phyloP scores from a whole-genome alignment of 2,329 filamentous ascomycete genomes.

The Pseudopithomyces maydicus region DNA sequence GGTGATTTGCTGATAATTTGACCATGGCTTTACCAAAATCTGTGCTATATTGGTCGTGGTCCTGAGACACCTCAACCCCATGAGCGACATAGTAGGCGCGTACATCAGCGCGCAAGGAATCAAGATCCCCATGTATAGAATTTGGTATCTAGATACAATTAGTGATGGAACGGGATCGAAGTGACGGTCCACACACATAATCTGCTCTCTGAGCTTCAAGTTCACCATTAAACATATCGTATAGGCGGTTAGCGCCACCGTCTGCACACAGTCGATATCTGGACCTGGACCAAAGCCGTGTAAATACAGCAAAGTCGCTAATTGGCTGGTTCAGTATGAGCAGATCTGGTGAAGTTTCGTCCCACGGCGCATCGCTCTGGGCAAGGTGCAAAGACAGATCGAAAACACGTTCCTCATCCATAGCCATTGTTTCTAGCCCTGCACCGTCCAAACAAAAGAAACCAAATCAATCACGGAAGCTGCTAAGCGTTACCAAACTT shows the following conservation, averaged over 20 bases:
- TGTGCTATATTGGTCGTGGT: conserved; percentile 83
- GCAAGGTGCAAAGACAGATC: conserved; percentile 35
- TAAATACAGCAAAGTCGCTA: conserved; percentile 55
- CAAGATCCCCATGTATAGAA: conserved; percentile 86
- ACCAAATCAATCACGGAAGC: not conserved
- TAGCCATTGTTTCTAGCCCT: conserved; percentile 16
- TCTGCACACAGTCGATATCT: conserved; percentile 79
- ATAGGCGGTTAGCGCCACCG: conserved; percentile 83
- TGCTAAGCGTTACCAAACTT: not conserved
- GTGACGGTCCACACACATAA: conserved; percentile 34
- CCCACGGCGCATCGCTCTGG: conserved; percentile 20
- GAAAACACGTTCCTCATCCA: conserved; percentile 19
- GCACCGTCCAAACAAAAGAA: not conserved
- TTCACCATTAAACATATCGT: conserved; percentile 51
- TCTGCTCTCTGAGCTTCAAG: conserved; percentile 24
- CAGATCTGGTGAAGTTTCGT: conserved; percentile 37
- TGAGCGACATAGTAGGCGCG: conserved; percentile 68
- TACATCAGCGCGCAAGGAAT: conserved; percentile 72
- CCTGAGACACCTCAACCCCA: conserved; percentile 67
- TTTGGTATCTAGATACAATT: conserved; percentile 47
- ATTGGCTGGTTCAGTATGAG: conserved; percentile 53
- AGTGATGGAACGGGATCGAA: conserved; percentile 19
- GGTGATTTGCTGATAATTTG: conserved; percentile 57
- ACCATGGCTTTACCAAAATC: conserved; percentile 84
- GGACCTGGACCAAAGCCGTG: conserved; percentile 58